Evolutionary conservation across 139 green algal genomes (phyloP), one percentile per base, ranked within the genome.

Genomic region (Chlorokybus atmophyticus): DNA sequence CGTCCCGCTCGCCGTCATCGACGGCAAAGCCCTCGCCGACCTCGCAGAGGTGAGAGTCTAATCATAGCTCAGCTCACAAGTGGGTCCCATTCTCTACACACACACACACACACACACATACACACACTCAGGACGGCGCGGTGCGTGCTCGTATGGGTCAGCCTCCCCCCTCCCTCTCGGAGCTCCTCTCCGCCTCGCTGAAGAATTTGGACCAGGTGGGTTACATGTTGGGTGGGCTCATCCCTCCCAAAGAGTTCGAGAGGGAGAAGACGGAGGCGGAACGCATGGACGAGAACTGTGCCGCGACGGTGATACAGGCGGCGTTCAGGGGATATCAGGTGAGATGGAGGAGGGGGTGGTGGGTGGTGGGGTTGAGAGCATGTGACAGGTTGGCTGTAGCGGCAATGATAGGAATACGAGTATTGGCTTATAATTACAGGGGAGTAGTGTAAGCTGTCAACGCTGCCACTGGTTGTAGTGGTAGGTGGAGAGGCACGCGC

Each of bases 1-100:
- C 3, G 62, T 84, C 50, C 71, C 71, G 21, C 54, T 79, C 38
- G 69, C 66, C 8, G 39, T 82, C 10, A 66, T 84, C 14, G 69
- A 79, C 29, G 77, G 74, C 39, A 79, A 73, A 57, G 58, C 26
- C 28, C 53, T 82, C 10, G 70, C 67, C 19, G 71, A 73, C 5
- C 63, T 78, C 29, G 69, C 64, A 24, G 54, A 67, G 17, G 53
- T 32, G 52, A 50, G 10, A 26, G 40, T n/a, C n/a, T n/a, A n/a
- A n/a, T n/a, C n/a, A n/a, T n/a, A n/a, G n/a, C n/a, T n/a, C n/a
- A n/a, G n/a, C n/a, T n/a, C n/a, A n/a, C n/a, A n/a, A n/a, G n/a
- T n/a, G n/a, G n/a, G n/a, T n/a, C n/a, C n/a, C n/a, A n/a, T n/a
- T n/a, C n/a, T n/a, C n/a, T n/a, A n/a, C n/a, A n/a, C n/a, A n/a